phyloP scores from a whole-genome alignment of 768 basidiomycete species.

The Lentinula lateritia region DNA sequence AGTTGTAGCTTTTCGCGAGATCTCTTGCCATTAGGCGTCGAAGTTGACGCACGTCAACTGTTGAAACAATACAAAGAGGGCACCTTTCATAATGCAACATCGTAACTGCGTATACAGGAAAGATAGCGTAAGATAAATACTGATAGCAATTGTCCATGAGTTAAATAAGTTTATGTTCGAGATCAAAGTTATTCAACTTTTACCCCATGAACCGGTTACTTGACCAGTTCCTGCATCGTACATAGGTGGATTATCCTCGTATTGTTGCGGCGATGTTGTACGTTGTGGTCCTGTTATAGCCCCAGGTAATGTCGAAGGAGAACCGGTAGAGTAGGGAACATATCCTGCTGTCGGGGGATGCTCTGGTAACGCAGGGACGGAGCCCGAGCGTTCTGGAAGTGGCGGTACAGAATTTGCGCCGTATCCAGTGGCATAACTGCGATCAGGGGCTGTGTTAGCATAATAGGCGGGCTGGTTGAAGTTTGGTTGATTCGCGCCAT shows the following conservation, averaged over 20 bases:
- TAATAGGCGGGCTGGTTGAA: neutral
- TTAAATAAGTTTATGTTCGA: neutral
- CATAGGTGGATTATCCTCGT: constrained; percentile 57
- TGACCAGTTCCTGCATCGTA: constrained; percentile 55
- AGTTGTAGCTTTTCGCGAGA: constrained; percentile 16
- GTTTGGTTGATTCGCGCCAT: constrained; percentile 17
- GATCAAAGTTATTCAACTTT: constrained; percentile 20
- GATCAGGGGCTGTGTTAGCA: constrained; percentile 28
- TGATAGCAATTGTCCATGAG: neutral
- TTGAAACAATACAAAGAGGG: neutral
- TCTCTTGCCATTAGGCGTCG: neutral
- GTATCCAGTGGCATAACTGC: constrained; percentile 57
- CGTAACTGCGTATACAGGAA: neutral
- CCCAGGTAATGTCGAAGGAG: constrained; percentile 26
- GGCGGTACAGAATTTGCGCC: constrained; percentile 39
- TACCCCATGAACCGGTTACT: constrained; percentile 50
- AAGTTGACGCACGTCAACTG: neutral
- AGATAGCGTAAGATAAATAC: neutral
- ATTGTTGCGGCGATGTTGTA: constrained; percentile 19
- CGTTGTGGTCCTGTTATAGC: constrained; percentile 36
- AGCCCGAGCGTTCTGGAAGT: constrained; percentile 23
- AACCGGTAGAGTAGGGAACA: constrained; percentile 4
- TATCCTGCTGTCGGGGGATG: constrained; percentile 17
- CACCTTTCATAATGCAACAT: neutral
- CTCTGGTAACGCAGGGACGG: constrained; percentile 19